Percentiles rank a stretch among this genome's conserved stretches.
phyloP scores from a whole-genome alignment of 2,329 filamentous ascomycete species.

The Microdochium paspali region DNA sequence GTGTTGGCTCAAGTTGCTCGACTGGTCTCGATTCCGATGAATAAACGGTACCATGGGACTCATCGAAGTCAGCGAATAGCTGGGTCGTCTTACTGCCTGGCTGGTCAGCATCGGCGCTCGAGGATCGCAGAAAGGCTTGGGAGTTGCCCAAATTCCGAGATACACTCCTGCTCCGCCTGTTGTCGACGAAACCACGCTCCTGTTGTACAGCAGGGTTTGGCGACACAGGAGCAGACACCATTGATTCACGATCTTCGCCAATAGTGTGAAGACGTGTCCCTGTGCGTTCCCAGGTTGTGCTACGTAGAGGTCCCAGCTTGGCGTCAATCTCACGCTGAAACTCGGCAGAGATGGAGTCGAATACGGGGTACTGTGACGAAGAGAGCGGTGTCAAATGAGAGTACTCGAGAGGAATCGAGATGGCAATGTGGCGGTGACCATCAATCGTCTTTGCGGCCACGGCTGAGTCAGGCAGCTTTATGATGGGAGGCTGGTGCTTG shows the following conservation, averaged over 20 bases:
- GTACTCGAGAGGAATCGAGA: conserved; percentile 46
- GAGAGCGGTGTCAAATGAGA: conserved; percentile 27
- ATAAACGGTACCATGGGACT: background rate
- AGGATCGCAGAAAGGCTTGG: background rate
- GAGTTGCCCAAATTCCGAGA: background rate
- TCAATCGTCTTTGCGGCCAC: conserved; percentile 42
- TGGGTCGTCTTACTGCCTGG: background rate
- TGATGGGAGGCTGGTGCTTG: conserved; percentile 13
- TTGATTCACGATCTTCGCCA: conserved; percentile 23
- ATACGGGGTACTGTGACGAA: conserved; percentile 12
- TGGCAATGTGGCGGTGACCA: conserved; percentile 49
- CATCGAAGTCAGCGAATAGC: background rate
- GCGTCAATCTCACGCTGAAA: conserved; percentile 8
- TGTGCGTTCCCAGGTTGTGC: conserved; percentile 5
- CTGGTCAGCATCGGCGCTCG: background rate
- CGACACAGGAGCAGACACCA: conserved; percentile 8
- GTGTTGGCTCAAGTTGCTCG: background rate
- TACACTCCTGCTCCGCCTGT: background rate
- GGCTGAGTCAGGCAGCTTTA: conserved; percentile 44
- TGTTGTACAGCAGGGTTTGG: conserved; percentile 1
- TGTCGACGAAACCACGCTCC: background rate
- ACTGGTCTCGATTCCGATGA: background rate
- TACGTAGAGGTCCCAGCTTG: conserved; percentile 7
- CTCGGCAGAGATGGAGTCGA: conserved; percentile 8
- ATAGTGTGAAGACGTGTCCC: conserved; percentile 24